phyloP scores from a whole-genome alignment of 1,139 yeast species.

The Lodderomyces jiufengensis region DNA sequence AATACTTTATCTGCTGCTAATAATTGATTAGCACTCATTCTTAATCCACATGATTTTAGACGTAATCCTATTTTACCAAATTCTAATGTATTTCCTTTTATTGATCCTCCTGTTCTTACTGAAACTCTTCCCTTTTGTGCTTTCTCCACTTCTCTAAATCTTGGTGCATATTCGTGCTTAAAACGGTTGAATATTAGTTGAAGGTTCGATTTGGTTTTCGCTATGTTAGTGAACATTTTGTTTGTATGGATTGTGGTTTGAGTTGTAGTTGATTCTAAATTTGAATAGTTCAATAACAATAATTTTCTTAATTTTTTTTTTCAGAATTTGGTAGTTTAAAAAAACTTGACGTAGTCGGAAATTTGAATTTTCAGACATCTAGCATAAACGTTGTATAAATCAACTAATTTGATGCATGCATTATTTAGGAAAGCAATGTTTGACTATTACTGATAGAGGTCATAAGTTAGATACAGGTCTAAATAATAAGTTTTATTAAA shows the following conservation, averaged over 20 bases:
- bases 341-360: too few species aligned
- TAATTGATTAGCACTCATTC: constrained; percentile 86
- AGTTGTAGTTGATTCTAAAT: too few species aligned
- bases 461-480: too few species aligned
- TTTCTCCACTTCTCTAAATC: constrained; percentile 69
- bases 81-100: constrained; percentile 76
- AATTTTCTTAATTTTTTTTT: not conserved
- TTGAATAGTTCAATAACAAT: too few species aligned
- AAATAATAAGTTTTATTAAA: too few species aligned
- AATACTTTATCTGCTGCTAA: constrained; percentile 88
- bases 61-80: constrained; percentile 88
- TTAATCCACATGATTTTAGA: constrained; percentile 78
- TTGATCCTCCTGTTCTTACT: constrained; percentile 92
- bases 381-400: too few species aligned
- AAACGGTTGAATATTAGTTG: constrained; percentile 35
- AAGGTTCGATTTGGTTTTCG: not conserved
- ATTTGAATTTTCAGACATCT: too few species aligned
- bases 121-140: constrained; percentile 94
- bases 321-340: not conserved
- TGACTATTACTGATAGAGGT: too few species aligned
- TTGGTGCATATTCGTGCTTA: constrained; percentile 85
- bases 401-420: too few species aligned
- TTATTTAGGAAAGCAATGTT: too few species aligned
- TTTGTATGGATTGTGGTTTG: too few species aligned
- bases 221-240: constrained; percentile 2